phyloP scores from a whole-genome alignment of 1,139 yeast genomes.

The Geotrichum candidum region DNA sequence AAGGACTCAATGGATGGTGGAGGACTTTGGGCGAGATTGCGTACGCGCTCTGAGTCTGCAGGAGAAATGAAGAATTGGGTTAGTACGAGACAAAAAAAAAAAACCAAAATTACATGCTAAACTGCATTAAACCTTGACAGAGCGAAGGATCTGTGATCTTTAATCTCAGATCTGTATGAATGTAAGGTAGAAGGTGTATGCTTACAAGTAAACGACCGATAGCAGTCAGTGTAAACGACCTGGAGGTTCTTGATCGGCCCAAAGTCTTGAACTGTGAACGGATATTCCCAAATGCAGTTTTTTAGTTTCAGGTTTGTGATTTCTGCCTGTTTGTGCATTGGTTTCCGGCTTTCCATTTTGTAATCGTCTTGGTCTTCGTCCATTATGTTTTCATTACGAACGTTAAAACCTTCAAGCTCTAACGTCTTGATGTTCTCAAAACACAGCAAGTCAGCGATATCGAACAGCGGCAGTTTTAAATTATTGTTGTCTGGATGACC shows the following conservation, averaged over 20 bases:
- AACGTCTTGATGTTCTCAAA: slow-evolving; percentile 17
- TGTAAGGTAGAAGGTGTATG: slow-evolving; percentile 6
- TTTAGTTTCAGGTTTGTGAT: slow-evolving; percentile 16
- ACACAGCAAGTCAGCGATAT: slow-evolving; percentile 18
- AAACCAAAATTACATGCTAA: not conserved
- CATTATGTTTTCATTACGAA: slow-evolving; percentile 19
- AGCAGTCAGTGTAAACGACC: slow-evolving; percentile 21
- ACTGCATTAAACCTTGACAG: not conserved
- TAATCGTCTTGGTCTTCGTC: slow-evolving; percentile 6
- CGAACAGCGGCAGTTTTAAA: slow-evolving; percentile 17
- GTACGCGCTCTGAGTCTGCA: slow-evolving; percentile 22
- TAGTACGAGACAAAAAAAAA: not conserved
- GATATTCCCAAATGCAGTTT: slow-evolving; percentile 28
- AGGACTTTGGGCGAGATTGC: slow-evolving; percentile 22
- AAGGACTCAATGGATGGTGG: slow-evolving; percentile 21
- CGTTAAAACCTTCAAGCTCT: slow-evolving; percentile 21
- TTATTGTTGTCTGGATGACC: slow-evolving; percentile 16
- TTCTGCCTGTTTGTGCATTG: not conserved
- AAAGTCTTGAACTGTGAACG: slow-evolving; percentile 23
- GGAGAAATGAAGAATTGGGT: not conserved
- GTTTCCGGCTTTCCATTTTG: slow-evolving; percentile 1
- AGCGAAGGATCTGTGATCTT: not conserved
- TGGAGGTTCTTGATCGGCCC: slow-evolving; percentile 20
- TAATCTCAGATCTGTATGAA: not conserved
- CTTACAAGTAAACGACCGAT: slow-evolving; percentile 20